Evolutionary conservation across 139 green algal species (phyloP).

Genomic region (Mesotaenium endlicherianum): DNA sequence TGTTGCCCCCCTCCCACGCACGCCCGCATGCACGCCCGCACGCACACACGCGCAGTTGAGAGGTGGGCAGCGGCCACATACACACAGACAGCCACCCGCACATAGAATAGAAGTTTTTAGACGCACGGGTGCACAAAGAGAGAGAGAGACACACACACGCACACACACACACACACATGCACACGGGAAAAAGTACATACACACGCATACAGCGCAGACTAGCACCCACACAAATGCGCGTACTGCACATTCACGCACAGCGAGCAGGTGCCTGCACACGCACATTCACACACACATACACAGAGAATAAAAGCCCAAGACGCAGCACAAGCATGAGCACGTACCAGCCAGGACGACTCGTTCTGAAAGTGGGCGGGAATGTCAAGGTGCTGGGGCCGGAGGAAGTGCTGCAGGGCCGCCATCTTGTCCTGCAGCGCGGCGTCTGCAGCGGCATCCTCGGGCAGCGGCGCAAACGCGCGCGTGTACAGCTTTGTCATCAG

Average conservation of each 20-base stretch:
- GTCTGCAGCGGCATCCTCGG: slow-evolving; percentile 77
- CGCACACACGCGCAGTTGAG: not conserved
- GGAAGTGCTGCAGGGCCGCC: slow-evolving; percentile 48
- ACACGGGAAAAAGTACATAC: no score
- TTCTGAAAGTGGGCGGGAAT: slow-evolving; percentile 60
- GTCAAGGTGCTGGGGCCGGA: slow-evolving; percentile 73
- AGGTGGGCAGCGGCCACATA: not conserved
- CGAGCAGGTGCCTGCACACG: not conserved
- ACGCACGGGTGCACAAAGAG: no score
- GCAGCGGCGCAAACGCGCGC: slow-evolving; percentile 65
- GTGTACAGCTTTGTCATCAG: slow-evolving; percentile 91
- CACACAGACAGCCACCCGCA: not conserved
- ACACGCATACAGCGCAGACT: not conserved
- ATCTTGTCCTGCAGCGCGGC: slow-evolving; percentile 64
- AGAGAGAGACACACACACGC: not conserved
- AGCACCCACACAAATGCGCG: not conserved
- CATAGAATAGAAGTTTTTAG: no score
- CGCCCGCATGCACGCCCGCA: not conserved
- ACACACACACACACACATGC: not conserved
- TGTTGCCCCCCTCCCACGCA: not conserved
- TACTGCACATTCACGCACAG: not conserved
- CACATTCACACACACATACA: no score
- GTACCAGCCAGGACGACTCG: slow-evolving; percentile 45
- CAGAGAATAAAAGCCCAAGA: no score
- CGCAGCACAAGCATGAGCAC: no score